Evolutionary conservation across 768 basidiomycete genomes (phyloP).

Genomic region (Russula griseocarnosa): DNA sequence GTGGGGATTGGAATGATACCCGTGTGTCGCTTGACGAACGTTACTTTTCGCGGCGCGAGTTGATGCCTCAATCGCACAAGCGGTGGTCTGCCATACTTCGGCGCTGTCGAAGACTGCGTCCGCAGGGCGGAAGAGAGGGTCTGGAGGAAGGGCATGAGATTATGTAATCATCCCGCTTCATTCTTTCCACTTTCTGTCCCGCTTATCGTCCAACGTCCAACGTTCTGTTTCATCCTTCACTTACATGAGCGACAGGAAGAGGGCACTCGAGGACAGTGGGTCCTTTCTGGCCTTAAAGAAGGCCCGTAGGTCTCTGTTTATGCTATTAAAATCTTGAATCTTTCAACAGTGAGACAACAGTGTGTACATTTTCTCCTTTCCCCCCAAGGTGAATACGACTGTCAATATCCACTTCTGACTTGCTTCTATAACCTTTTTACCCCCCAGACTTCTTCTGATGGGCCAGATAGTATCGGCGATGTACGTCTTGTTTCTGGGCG

Average conservation of each 20-base stretch:
- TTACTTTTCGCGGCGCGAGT: conserved; percentile 79
- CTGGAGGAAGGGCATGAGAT: conserved; percentile 34
- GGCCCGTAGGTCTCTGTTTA: conserved; percentile 53
- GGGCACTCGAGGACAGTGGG: conserved; percentile 21
- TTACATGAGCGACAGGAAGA: conserved; percentile 27
- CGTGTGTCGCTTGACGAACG: conserved; percentile 87
- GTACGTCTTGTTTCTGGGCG: conserved; percentile 3
- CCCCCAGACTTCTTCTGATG: conserved; percentile 52
- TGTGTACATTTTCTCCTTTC: conserved; percentile 49
- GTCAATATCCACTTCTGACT: conserved; percentile 50
- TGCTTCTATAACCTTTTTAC: conserved; percentile 64
- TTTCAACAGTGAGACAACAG: conserved; percentile 53
- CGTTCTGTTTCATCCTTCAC: neutral
- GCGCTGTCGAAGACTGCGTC: conserved; percentile 2
- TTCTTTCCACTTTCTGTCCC: neutral
- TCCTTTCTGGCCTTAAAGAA: conserved; percentile 23
- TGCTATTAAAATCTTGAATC: conserved; percentile 11
- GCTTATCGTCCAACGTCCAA: conserved; percentile 2
- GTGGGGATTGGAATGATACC: conserved; percentile 81
- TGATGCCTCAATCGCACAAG: conserved; percentile 39
- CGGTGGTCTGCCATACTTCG: conserved; percentile 6
- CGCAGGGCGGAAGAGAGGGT: conserved; percentile 26
- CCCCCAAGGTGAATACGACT: conserved; percentile 68
- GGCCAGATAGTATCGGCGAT: conserved; percentile 30
- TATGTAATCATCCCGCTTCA: conserved; percentile 24